Conservation (phyloP, 352 stramenopile species). For the Globisporangium perplexum region DNA sequence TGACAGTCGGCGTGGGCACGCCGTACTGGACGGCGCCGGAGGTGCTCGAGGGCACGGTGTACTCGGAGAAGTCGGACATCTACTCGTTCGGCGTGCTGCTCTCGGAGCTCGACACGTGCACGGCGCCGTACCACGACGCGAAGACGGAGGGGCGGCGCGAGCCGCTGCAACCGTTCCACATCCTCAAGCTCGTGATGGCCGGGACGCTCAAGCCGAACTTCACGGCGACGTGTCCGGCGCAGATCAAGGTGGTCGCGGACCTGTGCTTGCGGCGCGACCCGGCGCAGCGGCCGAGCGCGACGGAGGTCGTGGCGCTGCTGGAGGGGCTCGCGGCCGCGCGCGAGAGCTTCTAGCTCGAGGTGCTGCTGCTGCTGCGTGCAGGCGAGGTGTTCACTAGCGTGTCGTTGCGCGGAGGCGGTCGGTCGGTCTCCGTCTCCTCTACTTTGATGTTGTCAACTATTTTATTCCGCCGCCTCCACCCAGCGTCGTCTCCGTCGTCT, state of each 20-base stretch:
- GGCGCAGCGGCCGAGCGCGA: constrained; percentile 7
- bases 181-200: constrained; percentile 13
- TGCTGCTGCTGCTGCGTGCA: too few species aligned
- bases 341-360: constrained; percentile 2
- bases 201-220: constrained; percentile 11
- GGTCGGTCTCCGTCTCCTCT: too few species aligned
- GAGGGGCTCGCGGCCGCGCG: constrained; percentile 3
- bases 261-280: constrained; percentile 10
- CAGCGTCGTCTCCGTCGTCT: too few species aligned
- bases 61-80: constrained; percentile 26
- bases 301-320: constrained; percentile 12
- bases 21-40: constrained; percentile 18
- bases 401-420: not conserved
- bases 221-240: constrained; percentile 4
- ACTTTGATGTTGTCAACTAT: not conserved
- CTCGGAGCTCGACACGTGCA: constrained; percentile 48
- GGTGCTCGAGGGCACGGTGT: constrained; percentile 20
- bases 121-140: constrained; percentile 21
- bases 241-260: constrained; percentile 6
- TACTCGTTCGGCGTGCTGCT: constrained; percentile 26
- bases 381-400: not conserved
- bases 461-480: not conserved
- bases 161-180: constrained; percentile 13
- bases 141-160: constrained; percentile 13
- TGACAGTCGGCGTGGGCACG: constrained; percentile 19